These are phyloP conservation scores for Naganishia vaughanmartiniae DNA, from an alignment of 768 basidiomycete genomes.

Conservation along the genomic window DNA sequence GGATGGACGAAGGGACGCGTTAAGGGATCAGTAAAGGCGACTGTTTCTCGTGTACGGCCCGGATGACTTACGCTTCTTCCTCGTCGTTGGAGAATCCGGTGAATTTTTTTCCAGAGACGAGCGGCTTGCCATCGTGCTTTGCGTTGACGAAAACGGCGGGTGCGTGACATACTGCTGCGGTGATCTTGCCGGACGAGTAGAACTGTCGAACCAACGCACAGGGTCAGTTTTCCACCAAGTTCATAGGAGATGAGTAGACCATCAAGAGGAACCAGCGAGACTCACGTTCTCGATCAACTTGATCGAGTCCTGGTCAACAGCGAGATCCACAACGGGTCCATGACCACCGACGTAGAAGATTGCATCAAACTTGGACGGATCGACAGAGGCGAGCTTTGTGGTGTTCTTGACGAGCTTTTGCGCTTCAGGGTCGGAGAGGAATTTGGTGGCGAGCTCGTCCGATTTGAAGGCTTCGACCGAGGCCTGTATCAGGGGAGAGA, in stretches of 20 bases:
- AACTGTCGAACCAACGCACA: slow-evolving; percentile 57
- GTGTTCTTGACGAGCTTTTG: slow-evolving; percentile 60
- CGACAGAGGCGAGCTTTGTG: slow-evolving; percentile 64
- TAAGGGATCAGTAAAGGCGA: slow-evolving; percentile 41
- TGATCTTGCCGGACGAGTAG: slow-evolving; percentile 65
- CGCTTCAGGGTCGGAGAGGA: slow-evolving; percentile 62
- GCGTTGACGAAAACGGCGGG: slow-evolving; percentile 60
- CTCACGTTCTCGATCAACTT: slow-evolving; percentile 62
- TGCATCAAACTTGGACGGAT: slow-evolving; percentile 64
- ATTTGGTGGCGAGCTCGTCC: slow-evolving; percentile 58
- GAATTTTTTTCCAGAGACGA: slow-evolving; percentile 61
- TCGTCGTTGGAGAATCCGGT: slow-evolving; percentile 74
- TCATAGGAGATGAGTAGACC: too few relatives aligned
- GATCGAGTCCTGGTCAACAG: slow-evolving; percentile 60
- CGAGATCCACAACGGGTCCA: slow-evolving; percentile 71
- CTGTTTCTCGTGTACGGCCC: too few relatives aligned
- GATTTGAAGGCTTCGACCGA: slow-evolving; percentile 59
- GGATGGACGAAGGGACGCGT: background rate
- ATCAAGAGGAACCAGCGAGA: too few relatives aligned
- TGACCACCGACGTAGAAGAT: slow-evolving; percentile 79
- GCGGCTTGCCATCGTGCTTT: slow-evolving; percentile 62
- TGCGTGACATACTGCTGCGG: slow-evolving; percentile 76
- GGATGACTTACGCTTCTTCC: slow-evolving; percentile 56
- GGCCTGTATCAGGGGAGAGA: background rate
- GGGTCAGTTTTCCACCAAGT: too few relatives aligned